A percentile compares a stretch with the other conserved stretches of the same genome.
Evolutionary conservation across 306 rosid species (phyloP).

Genomic region (Prunus mume): DNA sequence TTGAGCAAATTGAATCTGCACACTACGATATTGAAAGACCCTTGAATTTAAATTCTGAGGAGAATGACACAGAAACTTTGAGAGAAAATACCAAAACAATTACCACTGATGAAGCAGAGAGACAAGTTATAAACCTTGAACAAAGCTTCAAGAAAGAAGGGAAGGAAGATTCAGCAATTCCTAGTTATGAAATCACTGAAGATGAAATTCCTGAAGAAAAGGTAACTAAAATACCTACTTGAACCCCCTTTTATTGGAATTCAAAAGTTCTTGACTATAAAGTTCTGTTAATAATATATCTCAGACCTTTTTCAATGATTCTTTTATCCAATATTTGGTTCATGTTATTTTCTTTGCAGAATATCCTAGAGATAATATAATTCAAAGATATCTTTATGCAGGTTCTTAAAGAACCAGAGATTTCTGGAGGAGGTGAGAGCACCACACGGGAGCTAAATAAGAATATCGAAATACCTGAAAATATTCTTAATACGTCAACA

Average conservation of each 20-base stretch:
- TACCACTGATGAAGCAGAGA: not conserved
- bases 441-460: no score
- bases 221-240: constrained; percentile 13
- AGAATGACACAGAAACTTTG: constrained; percentile 3
- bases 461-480: no score
- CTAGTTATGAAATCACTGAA: not conserved
- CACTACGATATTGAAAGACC: constrained; percentile 13
- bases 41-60: constrained; percentile 8
- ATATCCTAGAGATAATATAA: not conserved
- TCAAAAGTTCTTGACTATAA: constrained; percentile 1
- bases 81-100: constrained; percentile 4
- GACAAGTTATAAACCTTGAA: not conserved
- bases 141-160: constrained; percentile 7
- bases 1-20: constrained; percentile 22
- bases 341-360: constrained; percentile 28
- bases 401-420: constrained; percentile 17
- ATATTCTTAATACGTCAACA: not conserved
- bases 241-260: not conserved
- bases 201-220: constrained; percentile 17
- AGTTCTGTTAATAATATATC: not conserved
- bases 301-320: not conserved
- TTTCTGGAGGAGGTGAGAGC: no score
- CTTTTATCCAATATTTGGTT: constrained; percentile 7
- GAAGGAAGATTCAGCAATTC: constrained; percentile 20
- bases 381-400: constrained; percentile 8